Evolutionary conservation across 306 rosid species (phyloP), one percentile per base, ranked within the genome.

Genomic region (Casuarina glauca): DNA sequence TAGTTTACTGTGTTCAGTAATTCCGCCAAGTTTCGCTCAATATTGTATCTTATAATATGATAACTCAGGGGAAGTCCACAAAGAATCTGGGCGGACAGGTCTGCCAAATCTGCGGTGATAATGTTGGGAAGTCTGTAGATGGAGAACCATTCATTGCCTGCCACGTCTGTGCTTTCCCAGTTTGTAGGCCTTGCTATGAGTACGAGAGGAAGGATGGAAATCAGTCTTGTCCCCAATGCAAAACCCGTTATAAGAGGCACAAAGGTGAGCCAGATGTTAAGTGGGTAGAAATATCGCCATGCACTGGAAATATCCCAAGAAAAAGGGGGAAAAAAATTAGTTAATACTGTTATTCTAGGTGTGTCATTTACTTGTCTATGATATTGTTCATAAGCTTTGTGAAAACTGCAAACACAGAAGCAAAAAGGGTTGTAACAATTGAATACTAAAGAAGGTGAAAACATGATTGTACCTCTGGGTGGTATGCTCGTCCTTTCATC

Each of bases 151-250:
- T 94, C 77, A 79, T 76, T 76, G 98, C 98, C 15, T 94, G 98
- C 57, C 78, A 84, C 48, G 90, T 89, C 41, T 94, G 98, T 50
- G 86, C 95, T 15, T 94, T 94, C 76, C 98, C 98, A 49, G 98
- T 94, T 15, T 94, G 98, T 83, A 81, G 98, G 80, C 89, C 97
- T 0, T 94, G 98, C 82, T 94, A 94, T 76, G 98, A 94, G 85
- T 94, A 94, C 45, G 98, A 94, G 82, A 87, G 98, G 88, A 94
- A 94, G 86, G 97, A 94, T 83, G 98, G 98, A 64, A 94, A 90
- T 73, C 94, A 90, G 84, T 92, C 98, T 69, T 94, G 98, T 69
- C 97, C 98, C 20, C 97, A 94, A 76, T 94, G 98, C 85, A 94
- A 94, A 83, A 92, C 97, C 77, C 85, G 87, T 79, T 94, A 94